These are phyloP conservation scores for Irpex sp. DNA, from an alignment of 1,284 basidiomycete genomes.

Conservation along the genomic window DNA sequence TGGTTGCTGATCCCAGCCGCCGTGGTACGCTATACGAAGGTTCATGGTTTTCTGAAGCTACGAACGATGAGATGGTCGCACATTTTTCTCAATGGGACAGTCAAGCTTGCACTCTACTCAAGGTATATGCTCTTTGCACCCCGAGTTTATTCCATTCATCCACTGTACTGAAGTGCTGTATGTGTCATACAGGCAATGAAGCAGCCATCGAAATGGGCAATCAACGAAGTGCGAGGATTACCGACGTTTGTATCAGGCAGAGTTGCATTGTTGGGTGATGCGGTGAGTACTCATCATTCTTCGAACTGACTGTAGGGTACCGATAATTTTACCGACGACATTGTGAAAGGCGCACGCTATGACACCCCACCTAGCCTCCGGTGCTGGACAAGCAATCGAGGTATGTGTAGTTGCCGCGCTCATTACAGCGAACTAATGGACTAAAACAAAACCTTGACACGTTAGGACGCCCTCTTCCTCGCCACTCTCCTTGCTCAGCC, in stretches of 20 bases:
- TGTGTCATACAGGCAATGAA: constrained; percentile 24
- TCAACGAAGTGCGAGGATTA: constrained; percentile 25
- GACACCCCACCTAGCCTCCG: constrained; percentile 12
- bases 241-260: constrained; percentile 21
- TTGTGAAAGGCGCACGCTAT: constrained; percentile 36
- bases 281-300: constrained; percentile 23
- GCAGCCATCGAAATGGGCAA: constrained; percentile 29
- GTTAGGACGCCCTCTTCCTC: constrained; percentile 10
- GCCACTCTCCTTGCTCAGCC: constrained; percentile 6
- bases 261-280: constrained; percentile 34
- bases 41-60: constrained; percentile 37
- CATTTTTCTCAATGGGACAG: constrained; percentile 45
- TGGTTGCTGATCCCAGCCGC: constrained; percentile 36
- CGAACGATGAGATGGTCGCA: constrained; percentile 32
- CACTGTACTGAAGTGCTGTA: background rate
- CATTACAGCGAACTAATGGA: background rate
- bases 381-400: constrained; percentile 15
- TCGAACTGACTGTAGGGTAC: background rate
- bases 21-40: constrained; percentile 39
- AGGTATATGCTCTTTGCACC: constrained; percentile 28
- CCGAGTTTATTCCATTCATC: too few relatives aligned
- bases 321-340: background rate
- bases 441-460: background rate
- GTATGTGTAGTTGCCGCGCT: constrained; percentile 1
- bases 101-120: constrained; percentile 40